phyloP scores from a whole-genome alignment of 371 early-diverging fungal genomes.

The Pancytospora epiphaga region DNA sequence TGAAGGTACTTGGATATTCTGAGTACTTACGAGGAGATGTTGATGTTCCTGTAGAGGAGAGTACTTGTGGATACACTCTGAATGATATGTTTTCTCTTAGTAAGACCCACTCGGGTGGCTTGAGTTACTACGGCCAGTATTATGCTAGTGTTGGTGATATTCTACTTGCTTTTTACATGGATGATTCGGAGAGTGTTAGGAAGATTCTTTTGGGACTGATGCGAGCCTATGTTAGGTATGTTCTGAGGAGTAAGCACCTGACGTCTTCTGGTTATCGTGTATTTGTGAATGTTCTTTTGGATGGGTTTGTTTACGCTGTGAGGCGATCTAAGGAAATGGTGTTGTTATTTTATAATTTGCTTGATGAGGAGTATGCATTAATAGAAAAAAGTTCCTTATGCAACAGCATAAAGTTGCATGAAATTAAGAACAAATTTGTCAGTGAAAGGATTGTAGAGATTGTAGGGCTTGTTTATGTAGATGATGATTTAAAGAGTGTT shows the following conservation, averaged over 20 bases:
- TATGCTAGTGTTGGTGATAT: constrained; percentile 7
- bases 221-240: background rate
- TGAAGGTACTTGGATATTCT: background rate
- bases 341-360: background rate
- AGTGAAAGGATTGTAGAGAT: background rate
- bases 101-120: too few relatives aligned
- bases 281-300: background rate
- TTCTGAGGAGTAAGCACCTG: background rate
- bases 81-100: too few relatives aligned
- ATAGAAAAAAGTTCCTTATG: too few relatives aligned
- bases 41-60: too few relatives aligned
- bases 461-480: background rate
- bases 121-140: too few relatives aligned
- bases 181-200: background rate
- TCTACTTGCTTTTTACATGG: constrained; percentile 14
- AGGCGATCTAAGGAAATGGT: constrained; percentile 1
- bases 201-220: background rate
- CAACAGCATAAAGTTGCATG: background rate
- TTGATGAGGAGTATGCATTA: too few relatives aligned
- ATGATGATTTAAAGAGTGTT: background rate
- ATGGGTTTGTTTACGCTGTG: background rate
- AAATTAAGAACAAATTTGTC: background rate
- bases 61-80: too few relatives aligned
- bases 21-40: too few relatives aligned
- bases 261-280: background rate